Base-by-base conservation (phyloP, 345 rosid genomes). In the Syzygium aromaticum region DNA sequence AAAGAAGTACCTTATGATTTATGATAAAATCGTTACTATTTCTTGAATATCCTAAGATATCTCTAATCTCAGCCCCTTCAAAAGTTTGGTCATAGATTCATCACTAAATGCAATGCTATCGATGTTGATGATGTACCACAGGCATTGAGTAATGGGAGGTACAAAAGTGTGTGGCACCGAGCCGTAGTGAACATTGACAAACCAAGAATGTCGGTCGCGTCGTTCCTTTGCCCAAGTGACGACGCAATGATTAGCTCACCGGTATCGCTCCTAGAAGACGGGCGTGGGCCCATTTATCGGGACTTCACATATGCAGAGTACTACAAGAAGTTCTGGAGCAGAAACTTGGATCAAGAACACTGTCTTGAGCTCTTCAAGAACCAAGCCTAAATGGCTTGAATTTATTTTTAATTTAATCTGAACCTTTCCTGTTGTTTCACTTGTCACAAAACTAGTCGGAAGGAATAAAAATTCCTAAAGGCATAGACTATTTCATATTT, bases 161-260 rank as follows among this genome's bases (percentile, higher is more conserved):
- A 97, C 89, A 96, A 94, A 90, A 97, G 98, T 52, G 97, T 97
- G 25, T 93, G 98, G 96, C 99, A 97, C 87, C 87, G 98, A 19
- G 99, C 97, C 2, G 54, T 92, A 15, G 94, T 94, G 67, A 97
- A 96, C 84, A 82, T 91, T 0, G 94, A 94, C 7, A 91, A 51
- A 64, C 90, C 93, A 2, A 94, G 99, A 84, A 88, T 97, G 91
- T 95, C 99, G 2, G 59, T 96, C 6, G 96, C 98, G 23, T 94
- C 99, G 19, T 97, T 97, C 88, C 89, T 97, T 49, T 94, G 97
- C 77, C 99, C 99, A 0, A 21, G 84, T 21, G 90, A 96, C 30
- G 85, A 89, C 77, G 94, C 98, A 15, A 23, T 93, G 57, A 96
- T 97, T 78, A 91, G 94, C 86, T 92, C 99, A 11, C 93, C 98